Base-by-base conservation (phyloP, 352 stramenopile species). In the Pythium brassicae region DNA sequence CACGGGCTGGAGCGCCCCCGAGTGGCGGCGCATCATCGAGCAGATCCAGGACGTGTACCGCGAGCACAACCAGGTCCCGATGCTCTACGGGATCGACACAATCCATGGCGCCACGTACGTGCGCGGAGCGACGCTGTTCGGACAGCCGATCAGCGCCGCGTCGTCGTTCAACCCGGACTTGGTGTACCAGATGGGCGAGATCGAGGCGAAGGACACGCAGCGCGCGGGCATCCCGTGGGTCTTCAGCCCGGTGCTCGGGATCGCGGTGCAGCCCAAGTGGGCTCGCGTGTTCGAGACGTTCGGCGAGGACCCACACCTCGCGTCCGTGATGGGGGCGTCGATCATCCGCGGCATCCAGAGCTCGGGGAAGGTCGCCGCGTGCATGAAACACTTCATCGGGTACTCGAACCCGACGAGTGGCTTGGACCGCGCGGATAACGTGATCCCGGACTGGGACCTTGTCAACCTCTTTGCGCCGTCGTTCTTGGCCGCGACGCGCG, bases 221-320 rank as follows among this genome's bases (percentile, higher is more conserved):
- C 83, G 69, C 22, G 89, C 87, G 0, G 92, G 88, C 0, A 94
- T 97, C 27, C 80, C 79, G 32, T 98, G 89, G 92, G 65, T 98
- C 8, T 98, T 97, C 63, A 85, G 78, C 52, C 91, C 92, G 0
- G 73, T 98, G 12, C 59, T 98, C 20, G 89, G 79, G 0, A 87
- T 94, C 52, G 70, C 94, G 22, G 61, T 78, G 35, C 70, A 93
- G 50, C 86, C 89, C 1, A 78, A 86, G 53, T 98, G 91, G 90
- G 68, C 84, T 25, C 79, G 92, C 4, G 75, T 95, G n/a, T 97
- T 91, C 60, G 92, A 98, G 66, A 97, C 90, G 3, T 98, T 98
- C 66, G 92, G 92, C 25, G 89, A 98, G 67, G 89, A 97, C 65
- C 87, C 87, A n/a, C 49, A 73, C 26, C 3, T 96, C 8, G 83